These are phyloP conservation scores for Fonsecaea erecta DNA, from an alignment of 2,329 filamentous ascomycete genomes.

Conservation along the genomic window DNA sequence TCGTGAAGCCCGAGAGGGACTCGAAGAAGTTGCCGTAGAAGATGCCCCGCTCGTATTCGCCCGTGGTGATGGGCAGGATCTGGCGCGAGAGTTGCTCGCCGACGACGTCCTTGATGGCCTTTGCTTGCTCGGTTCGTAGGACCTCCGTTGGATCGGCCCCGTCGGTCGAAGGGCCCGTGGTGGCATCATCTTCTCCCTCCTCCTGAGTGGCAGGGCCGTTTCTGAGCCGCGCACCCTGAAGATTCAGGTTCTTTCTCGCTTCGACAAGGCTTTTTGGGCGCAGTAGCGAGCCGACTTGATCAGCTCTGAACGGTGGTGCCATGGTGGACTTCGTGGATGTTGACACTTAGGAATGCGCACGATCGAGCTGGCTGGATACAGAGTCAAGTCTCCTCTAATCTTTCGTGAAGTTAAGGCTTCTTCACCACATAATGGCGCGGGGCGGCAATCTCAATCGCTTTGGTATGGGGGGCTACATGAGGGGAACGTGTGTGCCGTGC, in stretches of 20 bases:
- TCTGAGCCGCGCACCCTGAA: constrained; percentile 3
- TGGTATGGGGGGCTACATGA: neutral
- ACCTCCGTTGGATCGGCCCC: constrained; percentile 1
- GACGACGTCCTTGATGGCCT: constrained; percentile 33
- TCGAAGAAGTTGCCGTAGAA: constrained; percentile 40
- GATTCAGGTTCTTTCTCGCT: constrained; percentile 27
- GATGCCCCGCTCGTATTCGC: constrained; percentile 38
- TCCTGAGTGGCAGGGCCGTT: constrained; percentile 3
- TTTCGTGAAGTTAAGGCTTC: neutral
- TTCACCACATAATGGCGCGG: neutral
- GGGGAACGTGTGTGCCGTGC: neutral
- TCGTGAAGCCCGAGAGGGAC: constrained; percentile 32
- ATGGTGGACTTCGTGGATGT: constrained; percentile 2
- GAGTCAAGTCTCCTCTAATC: neutral
- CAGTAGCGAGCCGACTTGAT: constrained; percentile 40
- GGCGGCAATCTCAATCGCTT: neutral
- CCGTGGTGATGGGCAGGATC: constrained; percentile 36
- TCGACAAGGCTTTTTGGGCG: constrained; percentile 36
- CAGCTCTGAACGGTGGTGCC: constrained; percentile 37
- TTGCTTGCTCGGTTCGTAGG: constrained; percentile 18
- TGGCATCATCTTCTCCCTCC: constrained; percentile 11
- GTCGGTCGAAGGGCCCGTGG: neutral
- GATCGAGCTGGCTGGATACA: neutral
- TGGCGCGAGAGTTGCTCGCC: constrained; percentile 34
- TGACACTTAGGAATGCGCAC: neutral